Evolutionary conservation across 768 basidiomycete genomes (phyloP).

Genomic region (Trametes gibbosa): DNA sequence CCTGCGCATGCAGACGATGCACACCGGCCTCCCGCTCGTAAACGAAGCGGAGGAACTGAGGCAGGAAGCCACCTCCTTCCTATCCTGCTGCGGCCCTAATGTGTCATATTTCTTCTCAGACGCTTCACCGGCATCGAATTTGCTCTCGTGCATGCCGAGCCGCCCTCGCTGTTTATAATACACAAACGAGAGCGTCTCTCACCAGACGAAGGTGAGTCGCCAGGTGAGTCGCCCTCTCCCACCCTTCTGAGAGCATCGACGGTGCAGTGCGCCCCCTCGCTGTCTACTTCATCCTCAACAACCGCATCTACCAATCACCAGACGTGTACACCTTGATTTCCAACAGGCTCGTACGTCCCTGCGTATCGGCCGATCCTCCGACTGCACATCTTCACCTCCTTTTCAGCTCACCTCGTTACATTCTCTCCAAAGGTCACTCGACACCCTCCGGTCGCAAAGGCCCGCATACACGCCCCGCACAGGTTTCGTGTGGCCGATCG

Average conservation of each 20-base stretch:
- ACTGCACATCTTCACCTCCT: background rate
- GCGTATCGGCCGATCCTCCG: background rate
- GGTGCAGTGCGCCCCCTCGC: constrained; percentile 68
- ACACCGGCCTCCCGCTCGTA: constrained; percentile 69
- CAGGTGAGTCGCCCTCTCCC: constrained; percentile 6
- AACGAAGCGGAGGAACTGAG: constrained; percentile 87
- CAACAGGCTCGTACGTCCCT: constrained; percentile 65
- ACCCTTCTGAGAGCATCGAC: constrained; percentile 1
- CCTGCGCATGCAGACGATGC: constrained; percentile 90
- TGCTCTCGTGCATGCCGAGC: constrained; percentile 73
- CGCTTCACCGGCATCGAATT: constrained; percentile 89
- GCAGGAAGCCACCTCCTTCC: constrained; percentile 40
- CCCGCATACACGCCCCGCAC: constrained; percentile 84
- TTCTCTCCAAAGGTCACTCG: constrained; percentile 73
- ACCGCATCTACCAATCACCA: constrained; percentile 85
- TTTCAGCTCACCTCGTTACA: constrained; percentile 64
- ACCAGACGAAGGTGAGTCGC: constrained; percentile 70
- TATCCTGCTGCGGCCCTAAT: constrained; percentile 9
- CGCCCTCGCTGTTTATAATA: constrained; percentile 83
- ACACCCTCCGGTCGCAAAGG: constrained; percentile 66
- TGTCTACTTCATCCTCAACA: constrained; percentile 86
- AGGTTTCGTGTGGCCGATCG: constrained; percentile 84
- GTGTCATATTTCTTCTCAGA: constrained; percentile 37
- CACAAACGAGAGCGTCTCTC: constrained; percentile 86
- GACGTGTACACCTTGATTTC: constrained; percentile 82